These are phyloP conservation scores for Cryphonectria radicalis DNA, from an alignment of 2,329 filamentous ascomycete species.

Conservation along the genomic window DNA sequence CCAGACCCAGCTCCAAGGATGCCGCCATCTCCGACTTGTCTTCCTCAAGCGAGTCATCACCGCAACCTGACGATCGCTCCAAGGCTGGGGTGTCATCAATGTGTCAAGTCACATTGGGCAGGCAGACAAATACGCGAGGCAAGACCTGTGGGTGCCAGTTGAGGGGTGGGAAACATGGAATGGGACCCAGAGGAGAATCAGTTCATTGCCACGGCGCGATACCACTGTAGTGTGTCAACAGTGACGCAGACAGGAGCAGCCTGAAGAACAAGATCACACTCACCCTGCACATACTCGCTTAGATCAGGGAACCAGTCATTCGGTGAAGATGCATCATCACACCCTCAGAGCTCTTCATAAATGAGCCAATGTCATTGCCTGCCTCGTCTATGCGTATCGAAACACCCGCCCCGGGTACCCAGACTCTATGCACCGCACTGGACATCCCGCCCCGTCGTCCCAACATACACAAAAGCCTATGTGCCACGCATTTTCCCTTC, in stretches of 20 bases:
- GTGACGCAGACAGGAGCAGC: not conserved
- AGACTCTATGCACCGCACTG: constrained; percentile 20
- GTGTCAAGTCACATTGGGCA: not conserved
- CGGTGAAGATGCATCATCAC: not conserved
- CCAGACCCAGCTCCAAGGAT: not conserved
- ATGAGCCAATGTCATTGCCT: constrained; percentile 32
- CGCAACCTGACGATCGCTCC: not conserved
- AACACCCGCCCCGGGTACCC: constrained; percentile 22
- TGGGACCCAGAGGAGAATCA: not conserved
- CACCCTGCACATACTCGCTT: not conserved
- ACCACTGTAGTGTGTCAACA: not conserved
- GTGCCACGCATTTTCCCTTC: not conserved
- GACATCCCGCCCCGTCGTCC: constrained; percentile 5
- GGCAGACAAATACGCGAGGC: not conserved
- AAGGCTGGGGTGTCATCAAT: not conserved
- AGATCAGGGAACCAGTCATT: not conserved
- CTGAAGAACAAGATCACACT: not conserved
- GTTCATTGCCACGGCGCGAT: not conserved
- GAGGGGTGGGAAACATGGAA: not conserved
- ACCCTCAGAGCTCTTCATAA: not conserved
- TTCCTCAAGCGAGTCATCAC: not conserved
- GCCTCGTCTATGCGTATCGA: constrained; percentile 36
- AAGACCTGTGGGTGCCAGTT: not conserved
- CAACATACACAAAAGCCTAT: constrained; percentile 19
- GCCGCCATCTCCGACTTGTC: not conserved